phyloP scores from a whole-genome alignment of 768 basidiomycete genomes.

The Amanita pseudoporphyria region DNA sequence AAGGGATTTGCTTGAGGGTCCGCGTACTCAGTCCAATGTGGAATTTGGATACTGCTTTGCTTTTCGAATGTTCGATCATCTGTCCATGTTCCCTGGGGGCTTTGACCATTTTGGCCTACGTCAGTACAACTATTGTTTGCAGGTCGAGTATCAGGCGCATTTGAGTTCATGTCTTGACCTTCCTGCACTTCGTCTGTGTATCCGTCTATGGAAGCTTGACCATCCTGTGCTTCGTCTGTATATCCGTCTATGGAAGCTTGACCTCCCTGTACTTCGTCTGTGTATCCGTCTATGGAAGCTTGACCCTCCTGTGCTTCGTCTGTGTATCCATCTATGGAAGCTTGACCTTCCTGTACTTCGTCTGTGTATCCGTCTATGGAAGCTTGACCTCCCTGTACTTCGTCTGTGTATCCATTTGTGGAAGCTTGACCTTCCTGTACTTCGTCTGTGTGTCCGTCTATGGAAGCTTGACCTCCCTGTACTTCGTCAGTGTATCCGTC shows the following conservation, averaged over 20 bases:
- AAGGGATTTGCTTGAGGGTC: slow-evolving; percentile 25
- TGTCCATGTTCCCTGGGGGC: neutral
- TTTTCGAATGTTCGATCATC: slow-evolving; percentile 8
- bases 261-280: neutral
- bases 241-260: neutral
- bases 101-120: neutral
- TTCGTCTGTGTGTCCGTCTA: too few species aligned
- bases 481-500: neutral
- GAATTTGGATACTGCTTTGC: slow-evolving; percentile 15
- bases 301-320: neutral
- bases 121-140: too few species aligned
- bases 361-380: too few species aligned
- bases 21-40: slow-evolving; percentile 35
- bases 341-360: neutral
- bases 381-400: neutral
- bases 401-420: neutral
- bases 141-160: neutral
- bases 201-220: too few species aligned
- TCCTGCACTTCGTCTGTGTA: neutral
- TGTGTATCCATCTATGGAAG: too few species aligned
- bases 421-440: neutral
- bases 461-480: neutral
- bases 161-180: neutral
- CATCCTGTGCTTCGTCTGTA: neutral
- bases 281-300: neutral